Percentiles rank a stretch among this genome's conserved stretches.
These are phyloP conservation scores for Eugenia klotzschiana DNA, from an alignment of 441 rosid species.

Conservation along the genomic window DNA sequence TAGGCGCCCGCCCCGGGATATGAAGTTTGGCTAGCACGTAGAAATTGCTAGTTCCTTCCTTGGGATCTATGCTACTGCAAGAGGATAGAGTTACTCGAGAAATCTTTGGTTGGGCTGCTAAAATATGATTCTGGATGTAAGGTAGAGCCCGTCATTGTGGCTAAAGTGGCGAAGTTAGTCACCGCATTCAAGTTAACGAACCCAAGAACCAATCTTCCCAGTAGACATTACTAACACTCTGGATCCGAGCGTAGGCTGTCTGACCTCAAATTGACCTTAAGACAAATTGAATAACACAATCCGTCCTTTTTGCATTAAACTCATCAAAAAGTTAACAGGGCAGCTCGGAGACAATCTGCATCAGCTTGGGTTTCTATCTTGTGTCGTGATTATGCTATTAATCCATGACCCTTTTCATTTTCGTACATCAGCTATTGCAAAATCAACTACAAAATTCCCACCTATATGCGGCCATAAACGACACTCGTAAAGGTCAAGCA, in stretches of 20 bases:
- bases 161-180: background rate
- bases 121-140: background rate
- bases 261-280: background rate
- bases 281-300: background rate
- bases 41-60: background rate
- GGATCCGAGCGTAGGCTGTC: background rate
- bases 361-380: background rate
- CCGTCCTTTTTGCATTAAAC: background rate
- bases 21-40: background rate
- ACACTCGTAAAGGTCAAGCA: background rate
- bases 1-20: background rate
- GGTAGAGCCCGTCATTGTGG: background rate
- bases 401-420: background rate
- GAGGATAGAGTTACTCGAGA: background rate
- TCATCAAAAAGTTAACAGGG: background rate
- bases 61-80: background rate
- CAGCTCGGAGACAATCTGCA: background rate
- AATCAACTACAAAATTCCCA: background rate
- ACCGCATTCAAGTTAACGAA: background rate
- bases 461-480: background rate
- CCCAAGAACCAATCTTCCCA: background rate
- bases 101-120: background rate
- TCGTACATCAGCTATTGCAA: background rate
- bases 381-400: background rate
- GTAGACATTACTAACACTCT: background rate